Base-by-base conservation (phyloP, 192 early-diverging fungal genomes). In the Backusella tarrabulga region DNA sequence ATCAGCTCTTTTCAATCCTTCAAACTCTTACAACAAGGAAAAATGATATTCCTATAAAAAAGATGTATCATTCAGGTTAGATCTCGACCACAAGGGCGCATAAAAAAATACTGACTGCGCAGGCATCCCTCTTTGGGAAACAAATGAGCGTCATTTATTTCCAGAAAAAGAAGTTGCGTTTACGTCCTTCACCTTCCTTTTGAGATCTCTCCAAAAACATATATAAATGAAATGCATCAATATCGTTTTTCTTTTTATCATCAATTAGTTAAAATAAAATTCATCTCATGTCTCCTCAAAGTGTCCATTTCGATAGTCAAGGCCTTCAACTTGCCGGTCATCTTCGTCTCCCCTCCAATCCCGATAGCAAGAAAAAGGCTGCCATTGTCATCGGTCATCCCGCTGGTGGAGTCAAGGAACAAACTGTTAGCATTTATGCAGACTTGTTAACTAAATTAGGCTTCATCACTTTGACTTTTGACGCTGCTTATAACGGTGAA, bases 381-480 rank as follows among this genome's bases (percentile, higher is more conserved):
- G n/a, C 56, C 12, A 63, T 63, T 63, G 56, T 63, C 4, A 29
- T 63, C 26, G 5, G 56, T 12, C 56, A 63, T 29, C 56, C 56
- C 29, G 56, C 56, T 63, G 23, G 56, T 63, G 80, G 80, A 46
- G 76, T 81, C 68, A 81, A 81, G 23, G 80, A 81, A 29, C 80
- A 81, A 35, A 81, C 80, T 5, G 80, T 67, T 0, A 76, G 72
- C 35, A 9, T 41, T 21, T 81, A 81, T 19, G 76, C 80, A 9
- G 5, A 60, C 9, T 35, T 69, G 5, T 68, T 81, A 3, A 17
- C 76, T 32, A 78, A 75, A 4, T 46, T 78, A 23, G 80, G 80
- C 1, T 81, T 71, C 50, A 41, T 81, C 1, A 66, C 76, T 19
- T 41, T 81, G 32, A 38, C 80, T 6, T 81, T 81, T 70, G 80